phyloP scores from a whole-genome alignment of 768 basidiomycete genomes.

The Phaffia tasmanica region DNA sequence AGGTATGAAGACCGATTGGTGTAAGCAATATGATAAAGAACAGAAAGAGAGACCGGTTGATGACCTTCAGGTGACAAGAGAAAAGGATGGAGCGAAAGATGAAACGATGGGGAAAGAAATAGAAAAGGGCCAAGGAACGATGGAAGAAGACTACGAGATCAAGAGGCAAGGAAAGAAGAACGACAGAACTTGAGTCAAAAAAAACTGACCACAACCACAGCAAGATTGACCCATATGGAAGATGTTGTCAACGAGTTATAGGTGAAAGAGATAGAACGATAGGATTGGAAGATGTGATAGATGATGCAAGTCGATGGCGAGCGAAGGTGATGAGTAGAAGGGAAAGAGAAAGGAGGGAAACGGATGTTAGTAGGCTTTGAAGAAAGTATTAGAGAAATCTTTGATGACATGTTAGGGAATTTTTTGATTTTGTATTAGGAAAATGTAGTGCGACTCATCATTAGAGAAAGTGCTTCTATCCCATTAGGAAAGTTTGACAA shows the following conservation, averaged over 20 bases:
- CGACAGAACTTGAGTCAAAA: not conserved
- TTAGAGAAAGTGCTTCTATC: too few relatives aligned
- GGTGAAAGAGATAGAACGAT: too few relatives aligned
- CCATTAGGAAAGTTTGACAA: too few relatives aligned
- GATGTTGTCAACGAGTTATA: too few relatives aligned
- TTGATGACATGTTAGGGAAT: not conserved
- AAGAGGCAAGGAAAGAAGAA: not conserved
- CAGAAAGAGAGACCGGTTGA: not conserved
- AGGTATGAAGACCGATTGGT: not conserved
- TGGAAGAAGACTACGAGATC: not conserved
- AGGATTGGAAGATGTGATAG: not conserved
- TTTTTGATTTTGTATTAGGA: too few relatives aligned
- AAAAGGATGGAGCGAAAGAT: not conserved
- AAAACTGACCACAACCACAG: slow-evolving; percentile 23
- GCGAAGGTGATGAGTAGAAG: not conserved
- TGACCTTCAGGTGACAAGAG: not conserved
- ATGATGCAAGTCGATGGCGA: not conserved
- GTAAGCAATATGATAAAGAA: too few relatives aligned
- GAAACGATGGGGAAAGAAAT: slow-evolving; percentile 1
- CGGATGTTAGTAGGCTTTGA: not conserved
- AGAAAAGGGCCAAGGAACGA: not conserved
- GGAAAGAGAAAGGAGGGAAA: not conserved
- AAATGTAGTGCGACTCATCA: too few relatives aligned
- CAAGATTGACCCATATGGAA: slow-evolving; percentile 19
- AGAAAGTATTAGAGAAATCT: not conserved